Conservation (phyloP, 2,329 filamentous ascomycete genomes). For the Diplodia scrobiculata region DNA sequence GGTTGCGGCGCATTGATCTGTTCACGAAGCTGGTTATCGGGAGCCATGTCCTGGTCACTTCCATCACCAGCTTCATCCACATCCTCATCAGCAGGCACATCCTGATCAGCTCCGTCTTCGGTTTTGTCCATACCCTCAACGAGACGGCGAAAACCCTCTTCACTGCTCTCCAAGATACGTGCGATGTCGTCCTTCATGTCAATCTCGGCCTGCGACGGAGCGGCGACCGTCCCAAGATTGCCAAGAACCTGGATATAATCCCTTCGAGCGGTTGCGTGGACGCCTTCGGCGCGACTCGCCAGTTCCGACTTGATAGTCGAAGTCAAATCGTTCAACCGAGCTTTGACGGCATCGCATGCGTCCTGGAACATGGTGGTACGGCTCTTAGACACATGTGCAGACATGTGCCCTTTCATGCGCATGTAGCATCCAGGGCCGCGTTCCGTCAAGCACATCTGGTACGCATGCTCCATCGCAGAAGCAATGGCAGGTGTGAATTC, state of each 20-base stretch:
- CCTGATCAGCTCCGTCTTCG: background rate
- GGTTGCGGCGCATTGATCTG: background rate
- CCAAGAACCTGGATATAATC: conserved; percentile 46
- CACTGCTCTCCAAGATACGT: conserved; percentile 3
- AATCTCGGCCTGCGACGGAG: background rate
- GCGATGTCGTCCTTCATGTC: background rate
- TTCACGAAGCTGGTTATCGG: background rate
- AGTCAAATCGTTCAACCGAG: conserved; percentile 48
- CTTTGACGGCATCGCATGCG: conserved; percentile 49
- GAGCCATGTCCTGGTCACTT: background rate
- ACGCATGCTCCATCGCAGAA: conserved; percentile 51
- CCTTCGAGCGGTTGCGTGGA: conserved; percentile 41
- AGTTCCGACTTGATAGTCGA: conserved; percentile 49
- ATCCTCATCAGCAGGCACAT: background rate
- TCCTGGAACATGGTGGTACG: conserved; percentile 55
- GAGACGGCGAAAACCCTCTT: conserved; percentile 17
- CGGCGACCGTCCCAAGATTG: conserved; percentile 28
- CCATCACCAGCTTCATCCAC: background rate
- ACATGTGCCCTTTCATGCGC: conserved; percentile 59
- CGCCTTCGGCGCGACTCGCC: conserved; percentile 51
- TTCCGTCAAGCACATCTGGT: conserved; percentile 51
- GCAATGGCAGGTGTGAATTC: conserved; percentile 56
- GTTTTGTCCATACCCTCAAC: conserved; percentile 13
- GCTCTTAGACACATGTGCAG: conserved; percentile 46
- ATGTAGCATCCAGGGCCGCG: conserved; percentile 51